These are phyloP conservation scores for Boletus subcaerulescens DNA, from an alignment of 768 basidiomycete species.

Conservation along the genomic window DNA sequence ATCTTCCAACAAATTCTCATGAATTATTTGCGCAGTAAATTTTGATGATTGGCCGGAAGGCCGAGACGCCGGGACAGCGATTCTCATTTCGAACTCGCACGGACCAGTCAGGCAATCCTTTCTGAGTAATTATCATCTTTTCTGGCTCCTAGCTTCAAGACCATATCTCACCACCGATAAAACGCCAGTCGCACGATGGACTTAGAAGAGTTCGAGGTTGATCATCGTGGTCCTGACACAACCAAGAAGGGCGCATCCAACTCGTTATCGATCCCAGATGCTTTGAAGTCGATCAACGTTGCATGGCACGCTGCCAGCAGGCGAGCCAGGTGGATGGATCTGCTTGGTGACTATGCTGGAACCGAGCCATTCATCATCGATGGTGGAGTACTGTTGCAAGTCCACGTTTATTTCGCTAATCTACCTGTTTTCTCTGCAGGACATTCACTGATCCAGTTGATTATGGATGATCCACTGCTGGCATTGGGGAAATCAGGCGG, in stretches of 20 bases:
- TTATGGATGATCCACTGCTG: conserved; percentile 60
- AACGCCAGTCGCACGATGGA: conserved; percentile 29
- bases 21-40: neutral
- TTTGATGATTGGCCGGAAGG: neutral
- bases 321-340: conserved; percentile 59
- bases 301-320: conserved; percentile 41
- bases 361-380: conserved; percentile 64
- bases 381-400: conserved; percentile 35
- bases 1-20: neutral
- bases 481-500: conserved; percentile 50
- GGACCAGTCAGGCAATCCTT: conserved; percentile 2
- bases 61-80: too few relatives aligned
- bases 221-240: neutral
- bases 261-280: conserved; percentile 16
- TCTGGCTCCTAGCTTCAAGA: neutral
- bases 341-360: conserved; percentile 70
- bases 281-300: conserved; percentile 33
- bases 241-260: neutral
- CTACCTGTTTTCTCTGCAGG: conserved; percentile 35
- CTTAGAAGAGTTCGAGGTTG: conserved; percentile 37
- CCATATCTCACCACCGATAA: neutral
- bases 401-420: neutral
- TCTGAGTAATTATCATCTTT: too few relatives aligned
- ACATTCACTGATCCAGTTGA: conserved; percentile 56
- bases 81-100: conserved; percentile 9